Base-by-base conservation (phyloP, 2,329 filamentous ascomycete genomes). In the Clarireedia homoeocarpa region DNA sequence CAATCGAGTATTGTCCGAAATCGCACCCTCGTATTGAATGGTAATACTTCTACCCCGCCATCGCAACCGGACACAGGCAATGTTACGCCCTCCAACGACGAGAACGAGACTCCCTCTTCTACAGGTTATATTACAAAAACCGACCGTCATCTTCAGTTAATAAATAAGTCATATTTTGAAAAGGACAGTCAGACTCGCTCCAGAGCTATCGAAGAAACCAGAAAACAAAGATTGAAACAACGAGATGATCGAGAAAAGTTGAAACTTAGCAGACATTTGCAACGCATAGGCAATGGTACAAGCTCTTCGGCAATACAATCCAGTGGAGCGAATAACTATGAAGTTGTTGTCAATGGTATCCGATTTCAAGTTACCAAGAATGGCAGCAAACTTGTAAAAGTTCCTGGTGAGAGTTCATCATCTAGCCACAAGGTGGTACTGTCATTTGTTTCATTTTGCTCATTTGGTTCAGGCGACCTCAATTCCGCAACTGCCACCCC, bases 351-450 rank as follows among this genome's bases (percentile, higher is more conserved):
- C 51, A 79, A 89, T 53, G 88, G 85, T 63, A 82, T 92, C 52
- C 80, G 80, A 27, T 96, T 94, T 68, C 76, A 78, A 56, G 83
- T 96, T 39, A 76, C 82, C 17, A 83, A 86, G 61, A 85, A 87
- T 62, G 90, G 91, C 63, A 91, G 88, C 77, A 95, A 95, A 73
- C 80, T 96, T 42, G 77, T 88, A 60, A 86, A 86, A 67, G 72
- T 85, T 59, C 78, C 82, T 65, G 86, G 89, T 94, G 74, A 77
- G 67, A 58, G 42, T 34, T 45, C 47, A 45, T 44, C 39, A 26
- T 51, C 24, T 40, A 48, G 30, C 38, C 55, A 56, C 51, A 49
- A 64, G 53, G 48, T 55, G 27, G 56, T 53, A 12, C 17, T n/a
- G n/a, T 40, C 40, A 17, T 55, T 48, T 51, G 58, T 38, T 55